Evolutionary conservation across 129 eudicot genomes (phyloP).

Genomic region (Flaveria ramosissima): DNA sequence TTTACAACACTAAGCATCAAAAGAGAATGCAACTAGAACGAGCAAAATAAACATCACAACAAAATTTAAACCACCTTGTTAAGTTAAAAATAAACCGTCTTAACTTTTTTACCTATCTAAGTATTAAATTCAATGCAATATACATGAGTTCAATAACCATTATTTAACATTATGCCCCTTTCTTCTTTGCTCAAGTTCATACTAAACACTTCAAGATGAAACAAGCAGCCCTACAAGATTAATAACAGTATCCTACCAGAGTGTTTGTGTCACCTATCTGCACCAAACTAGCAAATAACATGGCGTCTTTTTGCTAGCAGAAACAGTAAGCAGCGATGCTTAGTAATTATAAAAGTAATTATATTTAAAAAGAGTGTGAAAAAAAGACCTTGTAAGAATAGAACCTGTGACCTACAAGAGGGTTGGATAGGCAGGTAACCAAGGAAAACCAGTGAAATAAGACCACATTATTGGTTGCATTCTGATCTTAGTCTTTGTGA

Average conservation of each 20-base stretch:
- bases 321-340: too few species aligned
- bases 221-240: conserved; percentile 27
- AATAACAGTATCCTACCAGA: conserved; percentile 31
- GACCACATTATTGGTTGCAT: too few species aligned
- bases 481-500: too few species aligned
- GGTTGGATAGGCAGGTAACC: too few species aligned
- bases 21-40: neutral
- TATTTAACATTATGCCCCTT: conserved; percentile 17
- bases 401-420: too few species aligned
- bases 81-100: conserved; percentile 6
- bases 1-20: neutral
- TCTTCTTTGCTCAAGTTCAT: conserved; percentile 15
- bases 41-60: neutral
- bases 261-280: conserved; percentile 15
- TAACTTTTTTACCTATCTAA: conserved; percentile 7
- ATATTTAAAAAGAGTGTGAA: too few species aligned
- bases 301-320: neutral
- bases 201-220: conserved; percentile 20
- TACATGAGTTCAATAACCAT: conserved; percentile 14
- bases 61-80: conserved; percentile 2
- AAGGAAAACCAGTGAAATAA: too few species aligned
- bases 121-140: conserved; percentile 14
- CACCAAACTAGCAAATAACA: conserved; percentile 8
- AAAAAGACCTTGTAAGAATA: too few species aligned
- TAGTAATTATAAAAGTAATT: too few species aligned